Conservation (phyloP, 2,329 filamentous ascomycete species). For the Xylariaceae sp. region DNA sequence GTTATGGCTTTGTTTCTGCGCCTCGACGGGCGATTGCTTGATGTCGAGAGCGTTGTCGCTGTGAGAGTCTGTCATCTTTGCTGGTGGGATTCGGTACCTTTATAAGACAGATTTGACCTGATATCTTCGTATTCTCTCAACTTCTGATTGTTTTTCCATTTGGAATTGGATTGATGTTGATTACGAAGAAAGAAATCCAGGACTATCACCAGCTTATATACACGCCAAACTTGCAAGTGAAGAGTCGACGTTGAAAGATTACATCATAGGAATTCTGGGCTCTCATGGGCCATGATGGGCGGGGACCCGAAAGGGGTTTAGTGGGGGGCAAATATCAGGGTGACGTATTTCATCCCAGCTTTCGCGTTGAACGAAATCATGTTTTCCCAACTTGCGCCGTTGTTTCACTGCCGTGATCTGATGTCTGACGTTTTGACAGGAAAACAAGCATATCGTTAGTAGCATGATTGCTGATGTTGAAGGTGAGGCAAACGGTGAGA, state of each 20-base stretch:
- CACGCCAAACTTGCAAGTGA: not conserved
- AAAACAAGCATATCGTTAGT: no score
- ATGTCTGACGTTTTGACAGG: not conserved
- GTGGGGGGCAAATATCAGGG: not conserved
- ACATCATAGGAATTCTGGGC: not conserved
- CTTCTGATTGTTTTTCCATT: no score
- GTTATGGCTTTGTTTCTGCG: constrained; percentile 17
- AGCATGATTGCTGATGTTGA: not conserved
- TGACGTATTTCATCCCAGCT: not conserved
- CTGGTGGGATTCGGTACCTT: not conserved
- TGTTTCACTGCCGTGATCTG: not conserved
- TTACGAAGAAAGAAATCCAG: not conserved
- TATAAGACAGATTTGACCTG: not conserved
- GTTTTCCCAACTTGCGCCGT: not conserved
- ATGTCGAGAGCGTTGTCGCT: constrained; percentile 18
- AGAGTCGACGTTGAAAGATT: not conserved
- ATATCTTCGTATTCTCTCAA: no score
- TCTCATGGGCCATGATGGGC: not conserved
- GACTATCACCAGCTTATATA: not conserved
- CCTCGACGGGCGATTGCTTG: constrained; percentile 23
- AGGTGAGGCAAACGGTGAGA: not conserved
- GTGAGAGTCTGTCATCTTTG: constrained; percentile 24
- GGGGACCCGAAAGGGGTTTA: not conserved
- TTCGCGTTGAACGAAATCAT: not conserved
- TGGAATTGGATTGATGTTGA: not conserved